These are phyloP conservation scores for Ambrosia hybrid DNA, from an alignment of 140 eudicot genomes.

Conservation along the genomic window DNA sequence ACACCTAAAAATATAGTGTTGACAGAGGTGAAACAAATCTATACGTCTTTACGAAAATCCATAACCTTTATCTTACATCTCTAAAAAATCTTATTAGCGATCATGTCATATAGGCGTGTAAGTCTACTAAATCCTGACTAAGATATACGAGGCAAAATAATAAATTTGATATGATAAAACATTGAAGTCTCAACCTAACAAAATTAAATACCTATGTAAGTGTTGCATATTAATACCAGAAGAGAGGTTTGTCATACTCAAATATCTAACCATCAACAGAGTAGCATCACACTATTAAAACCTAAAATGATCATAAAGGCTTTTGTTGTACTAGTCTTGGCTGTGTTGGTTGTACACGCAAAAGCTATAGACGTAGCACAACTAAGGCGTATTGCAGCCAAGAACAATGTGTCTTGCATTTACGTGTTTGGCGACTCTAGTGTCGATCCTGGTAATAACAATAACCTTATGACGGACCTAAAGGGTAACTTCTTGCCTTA, in stretches of 20 bases:
- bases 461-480: constrained; percentile 34
- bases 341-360: constrained; percentile 32
- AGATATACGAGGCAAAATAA: no score
- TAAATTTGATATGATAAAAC: constrained; percentile 10
- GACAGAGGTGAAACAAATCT: no score
- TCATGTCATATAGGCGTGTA: no score
- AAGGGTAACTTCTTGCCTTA: constrained; percentile 49
- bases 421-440: constrained; percentile 52
- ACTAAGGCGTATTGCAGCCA: constrained; percentile 33
- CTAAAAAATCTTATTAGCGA: no score
- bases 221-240: constrained; percentile 11
- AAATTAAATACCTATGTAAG: constrained; percentile 10
- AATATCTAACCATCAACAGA: neutral
- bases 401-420: constrained; percentile 33
- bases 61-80: no score
- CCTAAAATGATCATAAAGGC: constrained; percentile 16
- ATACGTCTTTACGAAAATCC: no score
- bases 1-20: no score
- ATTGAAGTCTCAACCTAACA: constrained; percentile 35
- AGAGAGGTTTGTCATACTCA: neutral
- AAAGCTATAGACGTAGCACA: constrained; percentile 28
- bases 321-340: constrained; percentile 24
- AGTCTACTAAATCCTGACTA: no score
- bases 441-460: constrained; percentile 53
- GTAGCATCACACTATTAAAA: neutral